A percentile compares a stretch with the other conserved stretches of the same genome.
phyloP scores from a whole-genome alignment of 164 flowering plant species.

The Vitis cinerea region DNA sequence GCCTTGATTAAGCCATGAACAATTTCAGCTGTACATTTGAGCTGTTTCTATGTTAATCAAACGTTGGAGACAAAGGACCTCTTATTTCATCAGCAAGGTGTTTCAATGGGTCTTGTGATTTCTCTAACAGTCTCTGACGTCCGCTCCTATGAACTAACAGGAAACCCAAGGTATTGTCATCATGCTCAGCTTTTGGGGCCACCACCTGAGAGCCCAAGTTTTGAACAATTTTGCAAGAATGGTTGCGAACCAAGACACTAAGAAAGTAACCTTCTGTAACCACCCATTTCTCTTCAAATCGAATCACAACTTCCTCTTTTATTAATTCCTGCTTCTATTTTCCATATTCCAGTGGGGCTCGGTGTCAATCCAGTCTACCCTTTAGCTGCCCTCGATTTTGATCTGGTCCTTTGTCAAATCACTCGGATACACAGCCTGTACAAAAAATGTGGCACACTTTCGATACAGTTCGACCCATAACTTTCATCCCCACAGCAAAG shows the following conservation, averaged over 20 bases:
- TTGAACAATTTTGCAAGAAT: conserved; percentile 95
- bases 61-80: too few species aligned
- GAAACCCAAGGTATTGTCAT: conserved; percentile 79
- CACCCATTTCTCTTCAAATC: conserved; percentile 72
- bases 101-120: too few species aligned
- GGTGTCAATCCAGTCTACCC: conserved; percentile 57
- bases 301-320: conserved; percentile 39
- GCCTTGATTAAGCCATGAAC: too few species aligned
- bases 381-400: conserved; percentile 68
- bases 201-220: conserved; percentile 88
- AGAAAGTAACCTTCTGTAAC: conserved; percentile 72
- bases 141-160: conserved; percentile 79
- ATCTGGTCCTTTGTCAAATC: conserved; percentile 7
- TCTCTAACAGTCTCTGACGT: conserved; percentile 6
- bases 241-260: conserved; percentile 91
- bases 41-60: too few species aligned
- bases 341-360: conserved; percentile 55
- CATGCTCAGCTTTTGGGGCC: conserved; percentile 96
- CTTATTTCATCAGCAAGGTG: too few species aligned
- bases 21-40: too few species aligned
- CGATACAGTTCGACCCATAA: too few species aligned
- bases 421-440: too few species aligned
- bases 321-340: conserved; percentile 40
- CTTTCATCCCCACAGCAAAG: too few species aligned
- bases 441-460: too few species aligned